These are phyloP conservation scores for Cercospora canescens DNA, from an alignment of 2,329 filamentous ascomycete genomes.

Conservation along the genomic window DNA sequence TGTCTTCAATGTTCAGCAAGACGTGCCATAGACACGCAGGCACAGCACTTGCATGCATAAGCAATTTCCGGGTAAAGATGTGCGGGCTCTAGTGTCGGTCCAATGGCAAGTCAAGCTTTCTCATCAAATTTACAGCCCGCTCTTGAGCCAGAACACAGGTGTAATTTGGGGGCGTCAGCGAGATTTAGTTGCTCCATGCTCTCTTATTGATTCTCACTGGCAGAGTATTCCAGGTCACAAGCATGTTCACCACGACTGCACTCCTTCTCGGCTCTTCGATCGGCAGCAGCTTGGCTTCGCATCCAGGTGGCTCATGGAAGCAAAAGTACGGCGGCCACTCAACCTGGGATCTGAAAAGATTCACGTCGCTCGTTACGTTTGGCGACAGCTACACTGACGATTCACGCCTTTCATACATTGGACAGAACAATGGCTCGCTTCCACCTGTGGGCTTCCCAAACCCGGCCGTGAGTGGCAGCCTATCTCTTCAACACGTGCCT, in stretches of 20 bases:
- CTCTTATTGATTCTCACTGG: background rate
- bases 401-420: constrained; percentile 64
- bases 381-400: constrained; percentile 74
- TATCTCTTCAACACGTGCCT: constrained; percentile 1
- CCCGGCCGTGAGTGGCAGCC: constrained; percentile 41
- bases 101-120: background rate
- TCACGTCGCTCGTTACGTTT: constrained; percentile 67
- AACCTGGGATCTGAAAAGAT: constrained; percentile 46
- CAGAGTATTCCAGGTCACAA: background rate
- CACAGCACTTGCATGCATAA: background rate
- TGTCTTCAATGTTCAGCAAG: background rate
- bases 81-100: background rate
- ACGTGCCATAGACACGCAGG: background rate
- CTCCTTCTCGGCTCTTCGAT: background rate
- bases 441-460: constrained; percentile 63
- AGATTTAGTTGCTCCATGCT: background rate
- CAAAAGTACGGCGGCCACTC: background rate
- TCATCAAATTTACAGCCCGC: background rate
- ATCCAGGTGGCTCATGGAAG: background rate
- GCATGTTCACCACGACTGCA: background rate
- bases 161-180: background rate
- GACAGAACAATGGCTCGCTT: constrained; percentile 55
- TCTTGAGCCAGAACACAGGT: background rate
- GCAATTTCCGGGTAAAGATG: background rate
- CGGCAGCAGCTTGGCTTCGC: background rate